These are phyloP conservation scores for Neurospora crassa DNA, from an alignment of 2,329 filamentous ascomycete species.

Conservation along the genomic window DNA sequence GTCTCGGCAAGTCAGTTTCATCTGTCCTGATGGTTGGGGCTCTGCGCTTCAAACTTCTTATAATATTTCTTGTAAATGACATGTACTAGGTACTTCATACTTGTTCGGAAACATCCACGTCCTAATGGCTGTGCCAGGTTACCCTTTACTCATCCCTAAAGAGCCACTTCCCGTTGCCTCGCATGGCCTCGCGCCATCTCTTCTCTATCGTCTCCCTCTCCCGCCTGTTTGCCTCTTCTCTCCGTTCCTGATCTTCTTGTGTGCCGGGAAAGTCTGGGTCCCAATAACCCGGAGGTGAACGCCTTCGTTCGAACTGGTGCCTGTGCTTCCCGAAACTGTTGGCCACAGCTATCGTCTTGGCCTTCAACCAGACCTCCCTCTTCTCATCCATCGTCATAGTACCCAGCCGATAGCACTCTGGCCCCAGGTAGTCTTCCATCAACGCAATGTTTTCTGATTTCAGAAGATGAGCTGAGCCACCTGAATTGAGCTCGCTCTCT, in stretches of 20 bases:
- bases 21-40: neutral
- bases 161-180: constrained; percentile 63
- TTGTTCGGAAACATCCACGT: neutral
- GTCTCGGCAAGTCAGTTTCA: neutral
- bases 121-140: neutral
- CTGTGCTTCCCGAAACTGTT: constrained; percentile 70
- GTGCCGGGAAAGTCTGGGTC: constrained; percentile 80
- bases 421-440: constrained; percentile 48
- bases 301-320: constrained; percentile 59
- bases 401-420: constrained; percentile 48
- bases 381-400: constrained; percentile 51
- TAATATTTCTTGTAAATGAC: neutral
- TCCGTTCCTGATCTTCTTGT: constrained; percentile 63
- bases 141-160: constrained; percentile 64
- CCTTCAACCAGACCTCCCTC: constrained; percentile 61
- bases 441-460: constrained; percentile 35
- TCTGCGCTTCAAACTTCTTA: neutral
- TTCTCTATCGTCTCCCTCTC: constrained; percentile 59
- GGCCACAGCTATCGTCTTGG: constrained; percentile 62
- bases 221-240: constrained; percentile 51
- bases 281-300: constrained; percentile 84
- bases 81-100: neutral
- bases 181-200: constrained; percentile 73
- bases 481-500: constrained; percentile 32
- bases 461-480: constrained; percentile 25